Conservation (phyloP, 73 alveolate species). For the Loxodes magnus region DNA sequence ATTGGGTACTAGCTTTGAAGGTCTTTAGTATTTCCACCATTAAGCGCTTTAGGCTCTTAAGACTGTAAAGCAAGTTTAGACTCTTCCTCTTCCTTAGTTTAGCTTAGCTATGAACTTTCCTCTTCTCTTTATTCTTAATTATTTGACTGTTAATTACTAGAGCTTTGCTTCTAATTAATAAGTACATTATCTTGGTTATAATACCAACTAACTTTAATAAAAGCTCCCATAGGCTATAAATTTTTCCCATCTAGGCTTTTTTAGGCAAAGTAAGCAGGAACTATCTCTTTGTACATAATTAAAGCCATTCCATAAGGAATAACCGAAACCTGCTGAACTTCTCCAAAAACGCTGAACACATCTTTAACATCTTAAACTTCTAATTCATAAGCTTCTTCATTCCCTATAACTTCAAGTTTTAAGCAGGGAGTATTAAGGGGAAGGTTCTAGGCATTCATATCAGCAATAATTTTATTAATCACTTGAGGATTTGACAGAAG, state of each 20-base stretch:
- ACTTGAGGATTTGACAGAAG: background rate
- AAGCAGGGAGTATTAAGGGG: background rate
- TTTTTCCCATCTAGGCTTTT: constrained; percentile 22
- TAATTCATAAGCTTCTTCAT: background rate
- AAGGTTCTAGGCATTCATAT: background rate
- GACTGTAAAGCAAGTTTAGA: too few species aligned
- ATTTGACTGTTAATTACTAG: background rate
- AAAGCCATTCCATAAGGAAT: constrained; percentile 6
- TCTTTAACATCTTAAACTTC: background rate
- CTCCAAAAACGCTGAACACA: constrained; percentile 3
- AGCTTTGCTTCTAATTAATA: background rate
- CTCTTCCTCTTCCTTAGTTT: too few species aligned
- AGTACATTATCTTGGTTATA: background rate
- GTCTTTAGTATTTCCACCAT: too few species aligned
- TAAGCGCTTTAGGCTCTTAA: too few species aligned
- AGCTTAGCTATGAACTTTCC: too few species aligned
- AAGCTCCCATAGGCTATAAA: constrained; percentile 15
- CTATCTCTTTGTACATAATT: constrained; percentile 17
- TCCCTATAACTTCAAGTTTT: background rate
- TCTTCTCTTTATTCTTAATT: too few species aligned
- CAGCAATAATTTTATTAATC: background rate
- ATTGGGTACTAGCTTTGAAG: too few species aligned
- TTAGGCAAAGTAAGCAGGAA: constrained; percentile 40
- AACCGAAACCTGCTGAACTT: background rate
- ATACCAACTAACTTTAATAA: constrained; percentile 26